These are phyloP conservation scores for Schizosaccharomyces cryophilus DNA, from an alignment of 805 yeast species.

Conservation along the genomic window DNA sequence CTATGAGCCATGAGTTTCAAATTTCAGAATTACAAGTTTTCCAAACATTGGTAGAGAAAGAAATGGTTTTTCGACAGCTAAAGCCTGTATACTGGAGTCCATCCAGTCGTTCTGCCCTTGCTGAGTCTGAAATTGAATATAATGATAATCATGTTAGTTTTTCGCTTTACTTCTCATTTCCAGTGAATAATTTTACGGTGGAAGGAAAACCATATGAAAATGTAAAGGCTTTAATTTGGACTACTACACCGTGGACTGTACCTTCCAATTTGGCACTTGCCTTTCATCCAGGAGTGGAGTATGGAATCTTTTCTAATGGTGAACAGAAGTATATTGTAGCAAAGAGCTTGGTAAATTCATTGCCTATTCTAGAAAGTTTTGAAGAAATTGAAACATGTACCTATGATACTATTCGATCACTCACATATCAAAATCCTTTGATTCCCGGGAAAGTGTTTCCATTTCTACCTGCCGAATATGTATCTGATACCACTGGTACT, in stretches of 20 bases:
- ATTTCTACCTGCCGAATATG: conserved; percentile 49
- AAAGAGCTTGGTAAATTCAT: conserved; percentile 19
- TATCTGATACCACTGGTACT: conserved; percentile 60
- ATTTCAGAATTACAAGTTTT: conserved; percentile 51
- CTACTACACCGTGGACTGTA: conserved; percentile 96
- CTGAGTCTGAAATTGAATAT: conserved; percentile 89
- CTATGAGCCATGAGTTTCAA: conserved; percentile 51
- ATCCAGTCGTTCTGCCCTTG: conserved; percentile 78
- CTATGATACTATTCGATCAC: conserved; percentile 15
- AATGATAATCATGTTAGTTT: conserved; percentile 42
- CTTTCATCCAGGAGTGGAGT: conserved; percentile 27
- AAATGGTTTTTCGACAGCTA: conserved; percentile 55
- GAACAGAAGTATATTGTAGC: conserved; percentile 27
- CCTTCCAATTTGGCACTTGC: conserved; percentile 71
- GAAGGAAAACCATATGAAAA: conserved; percentile 6
- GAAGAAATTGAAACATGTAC: conserved; percentile 19
- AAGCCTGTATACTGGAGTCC: conserved; percentile 97
- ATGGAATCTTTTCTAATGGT: conserved; percentile 14
- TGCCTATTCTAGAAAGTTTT: conserved; percentile 6
- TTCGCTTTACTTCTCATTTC: conserved; percentile 48
- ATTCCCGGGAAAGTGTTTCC: conserved; percentile 24
- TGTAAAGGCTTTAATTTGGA: conserved; percentile 39
- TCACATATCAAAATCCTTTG: conserved; percentile 33
- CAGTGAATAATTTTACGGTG: conserved; percentile 16
- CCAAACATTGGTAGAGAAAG: conserved; percentile 33